A percentile compares a stretch with the other conserved stretches of the same genome.
Evolutionary conservation across 2,329 filamentous ascomycete species (phyloP).

Genomic region (Penicillium sp.): DNA sequence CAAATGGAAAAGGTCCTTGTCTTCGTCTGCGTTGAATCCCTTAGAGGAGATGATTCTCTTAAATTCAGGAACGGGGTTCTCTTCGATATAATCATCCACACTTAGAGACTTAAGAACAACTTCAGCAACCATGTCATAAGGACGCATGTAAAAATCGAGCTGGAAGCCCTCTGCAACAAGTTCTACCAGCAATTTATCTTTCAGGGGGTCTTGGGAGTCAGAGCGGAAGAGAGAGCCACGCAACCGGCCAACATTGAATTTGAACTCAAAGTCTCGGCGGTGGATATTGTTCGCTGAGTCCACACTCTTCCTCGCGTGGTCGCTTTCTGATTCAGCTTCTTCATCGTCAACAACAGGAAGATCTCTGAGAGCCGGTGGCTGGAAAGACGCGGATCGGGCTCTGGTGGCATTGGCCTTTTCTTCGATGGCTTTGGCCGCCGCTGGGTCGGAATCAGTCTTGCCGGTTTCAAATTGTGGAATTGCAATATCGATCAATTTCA

Average conservation of each 20-base stretch:
- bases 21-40: slow-evolving; percentile 65
- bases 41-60: slow-evolving; percentile 97
- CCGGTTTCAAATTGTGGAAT: slow-evolving; percentile 74
- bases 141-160: slow-evolving; percentile 81
- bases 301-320: slow-evolving; percentile 54
- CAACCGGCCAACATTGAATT: slow-evolving; percentile 91
- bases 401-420: slow-evolving; percentile 37
- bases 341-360: slow-evolving; percentile 77
- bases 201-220: slow-evolving; percentile 72
- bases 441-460: slow-evolving; percentile 40
- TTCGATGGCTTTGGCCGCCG: slow-evolving; percentile 34
- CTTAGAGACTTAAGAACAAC: slow-evolving; percentile 83
- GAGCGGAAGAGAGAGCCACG: slow-evolving; percentile 90
- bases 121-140: slow-evolving; percentile 91
- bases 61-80: slow-evolving; percentile 84
- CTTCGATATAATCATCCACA: slow-evolving; percentile 90
- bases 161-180: slow-evolving; percentile 86
- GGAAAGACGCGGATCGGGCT: slow-evolving; percentile 69
- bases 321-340: slow-evolving; percentile 60
- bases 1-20: slow-evolving; percentile 79
- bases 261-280: slow-evolving; percentile 92
- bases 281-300: slow-evolving; percentile 68
- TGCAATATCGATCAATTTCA: slow-evolving; percentile 93
- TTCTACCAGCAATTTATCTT: slow-evolving; percentile 83
- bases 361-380: slow-evolving; percentile 69